phyloP scores from a whole-genome alignment of 2,329 filamentous ascomycete species.

The Tricladium varicosporioides region DNA sequence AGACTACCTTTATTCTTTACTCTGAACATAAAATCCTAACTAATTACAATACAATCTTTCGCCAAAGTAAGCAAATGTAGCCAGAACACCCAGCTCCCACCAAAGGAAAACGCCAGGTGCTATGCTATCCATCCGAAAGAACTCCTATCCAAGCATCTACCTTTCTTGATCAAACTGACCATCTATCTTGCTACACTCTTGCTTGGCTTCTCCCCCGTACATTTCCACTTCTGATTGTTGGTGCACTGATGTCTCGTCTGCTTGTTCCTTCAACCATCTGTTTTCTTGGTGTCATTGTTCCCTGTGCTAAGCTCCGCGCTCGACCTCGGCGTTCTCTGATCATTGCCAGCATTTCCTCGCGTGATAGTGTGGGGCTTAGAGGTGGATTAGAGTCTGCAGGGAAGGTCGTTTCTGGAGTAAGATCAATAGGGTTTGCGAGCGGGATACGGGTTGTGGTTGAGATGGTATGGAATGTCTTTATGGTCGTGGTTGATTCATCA shows the following conservation, averaged over 20 bases:
- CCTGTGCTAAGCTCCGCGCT: constrained; percentile 65
- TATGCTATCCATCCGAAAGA: constrained; percentile 19
- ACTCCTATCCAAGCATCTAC: background rate
- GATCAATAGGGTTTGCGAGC: constrained; percentile 28
- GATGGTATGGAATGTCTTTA: constrained; percentile 32
- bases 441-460: constrained; percentile 35
- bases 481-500: constrained; percentile 5
- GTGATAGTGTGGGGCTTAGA: constrained; percentile 63
- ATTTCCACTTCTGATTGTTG: constrained; percentile 26
- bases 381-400: constrained; percentile 46
- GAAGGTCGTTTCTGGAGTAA: constrained; percentile 20
- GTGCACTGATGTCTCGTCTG: constrained; percentile 33
- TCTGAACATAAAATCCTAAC: background rate
- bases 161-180: constrained; percentile 9
- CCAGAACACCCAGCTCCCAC: constrained; percentile 16
- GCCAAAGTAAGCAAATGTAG: constrained; percentile 3
- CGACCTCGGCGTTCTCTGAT: constrained; percentile 72
- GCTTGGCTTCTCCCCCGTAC: constrained; percentile 24
- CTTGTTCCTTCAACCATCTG: constrained; percentile 28
- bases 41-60: constrained; percentile 20
- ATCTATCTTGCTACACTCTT: constrained; percentile 6
- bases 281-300: constrained; percentile 58
- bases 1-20: background rate
- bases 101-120: constrained; percentile 28
- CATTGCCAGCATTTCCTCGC: constrained; percentile 72